Percentiles rank a stretch among this genome's conserved stretches.
Conservation (phyloP, 257 asterid genomes). For the Nicotiana tabacum region DNA sequence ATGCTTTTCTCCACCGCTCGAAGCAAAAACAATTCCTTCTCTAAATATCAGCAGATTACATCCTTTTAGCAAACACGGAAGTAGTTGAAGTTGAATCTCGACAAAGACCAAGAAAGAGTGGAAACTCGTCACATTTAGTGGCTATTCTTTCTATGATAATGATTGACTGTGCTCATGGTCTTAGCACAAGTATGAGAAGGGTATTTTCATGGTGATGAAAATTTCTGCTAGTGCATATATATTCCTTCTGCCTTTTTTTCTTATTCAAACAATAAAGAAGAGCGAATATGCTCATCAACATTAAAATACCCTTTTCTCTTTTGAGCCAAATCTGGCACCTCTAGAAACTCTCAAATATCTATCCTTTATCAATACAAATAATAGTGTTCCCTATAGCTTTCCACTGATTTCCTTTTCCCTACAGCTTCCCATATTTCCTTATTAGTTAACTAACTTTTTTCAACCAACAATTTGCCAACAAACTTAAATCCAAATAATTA, state of each 20-base stretch:
- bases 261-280: background rate
- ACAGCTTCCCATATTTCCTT: background rate
- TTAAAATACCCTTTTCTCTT: background rate
- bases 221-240: background rate
- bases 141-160: background rate
- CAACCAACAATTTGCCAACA: background rate
- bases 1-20: background rate
- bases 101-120: background rate
- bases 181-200: background rate
- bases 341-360: background rate
- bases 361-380: background rate
- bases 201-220: background rate
- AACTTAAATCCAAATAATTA: background rate
- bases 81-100: background rate
- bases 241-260: background rate
- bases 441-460: background rate
- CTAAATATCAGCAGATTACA: background rate
- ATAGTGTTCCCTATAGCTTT: background rate
- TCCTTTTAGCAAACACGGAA: background rate
- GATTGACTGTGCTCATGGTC: background rate
- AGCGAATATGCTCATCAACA: background rate
- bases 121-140: background rate
- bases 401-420: background rate
- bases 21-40: background rate
- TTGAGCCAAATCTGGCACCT: background rate